phyloP scores from a whole-genome alignment of 345 rosid genomes.

The Euphorbia pulcherrima region DNA sequence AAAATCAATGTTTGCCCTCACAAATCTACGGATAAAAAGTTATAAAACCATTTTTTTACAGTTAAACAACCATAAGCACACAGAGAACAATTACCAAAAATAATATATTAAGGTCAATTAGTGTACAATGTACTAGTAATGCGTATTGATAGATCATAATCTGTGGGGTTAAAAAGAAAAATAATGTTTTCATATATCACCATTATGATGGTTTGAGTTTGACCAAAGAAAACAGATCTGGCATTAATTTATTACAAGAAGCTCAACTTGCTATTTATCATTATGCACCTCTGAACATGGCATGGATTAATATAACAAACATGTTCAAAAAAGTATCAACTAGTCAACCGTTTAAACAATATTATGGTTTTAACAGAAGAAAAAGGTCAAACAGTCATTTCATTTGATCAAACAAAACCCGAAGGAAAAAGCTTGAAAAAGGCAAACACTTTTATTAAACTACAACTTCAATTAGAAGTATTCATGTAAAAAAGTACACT shows the following conservation, averaged over 20 bases:
- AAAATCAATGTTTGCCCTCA: too few relatives aligned
- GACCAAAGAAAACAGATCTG: background rate
- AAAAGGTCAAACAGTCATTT: background rate
- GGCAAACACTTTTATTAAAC: background rate
- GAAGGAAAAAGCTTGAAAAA: background rate
- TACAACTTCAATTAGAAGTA: too few relatives aligned
- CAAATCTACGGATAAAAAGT: too few relatives aligned
- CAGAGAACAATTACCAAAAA: too few relatives aligned
- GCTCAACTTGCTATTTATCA: background rate
- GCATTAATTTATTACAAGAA: background rate
- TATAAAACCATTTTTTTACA: too few relatives aligned
- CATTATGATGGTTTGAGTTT: background rate
- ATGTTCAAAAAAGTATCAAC: background rate
- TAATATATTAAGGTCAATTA: too few relatives aligned
- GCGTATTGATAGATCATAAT: too few relatives aligned
- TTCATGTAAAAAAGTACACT: background rate
- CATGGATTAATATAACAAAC: background rate
- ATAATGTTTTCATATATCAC: background rate
- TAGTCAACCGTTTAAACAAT: background rate
- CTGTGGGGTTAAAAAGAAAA: background rate
- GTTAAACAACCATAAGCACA: too few relatives aligned
- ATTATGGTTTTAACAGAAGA: too few relatives aligned
- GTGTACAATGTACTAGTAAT: too few relatives aligned
- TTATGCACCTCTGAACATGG: background rate
- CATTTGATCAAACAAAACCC: too few relatives aligned